Evolutionary conservation across 805 yeast species (phyloP).

Genomic region (Wickerhamiella siamensis): DNA sequence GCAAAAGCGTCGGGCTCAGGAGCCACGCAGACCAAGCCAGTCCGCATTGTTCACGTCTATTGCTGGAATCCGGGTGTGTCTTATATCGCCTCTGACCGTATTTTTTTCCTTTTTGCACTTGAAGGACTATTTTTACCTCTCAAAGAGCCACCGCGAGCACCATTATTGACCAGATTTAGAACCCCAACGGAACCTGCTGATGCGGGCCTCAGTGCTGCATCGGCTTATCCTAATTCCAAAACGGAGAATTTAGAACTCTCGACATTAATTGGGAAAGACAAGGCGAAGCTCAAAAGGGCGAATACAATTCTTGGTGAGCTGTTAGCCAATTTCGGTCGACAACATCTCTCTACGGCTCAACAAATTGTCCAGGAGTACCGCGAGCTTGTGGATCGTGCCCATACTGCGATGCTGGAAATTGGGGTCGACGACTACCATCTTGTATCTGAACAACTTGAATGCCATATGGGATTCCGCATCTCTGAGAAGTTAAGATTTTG

Average conservation of each 20-base stretch:
- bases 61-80: slow-evolving; percentile 9
- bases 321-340: neutral
- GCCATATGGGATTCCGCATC: slow-evolving; percentile 4
- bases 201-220: neutral
- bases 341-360: neutral
- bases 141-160: neutral
- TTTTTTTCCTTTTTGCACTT: slow-evolving; percentile 3
- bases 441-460: slow-evolving; percentile 7
- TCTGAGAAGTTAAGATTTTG: neutral
- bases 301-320: slow-evolving; percentile 7
- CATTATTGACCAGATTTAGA: neutral
- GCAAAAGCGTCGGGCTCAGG: neutral
- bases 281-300: slow-evolving; percentile 4
- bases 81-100: slow-evolving; percentile 6
- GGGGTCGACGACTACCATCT: slow-evolving; percentile 2
- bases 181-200: neutral
- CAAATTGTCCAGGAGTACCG: slow-evolving; percentile 13
- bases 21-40: neutral
- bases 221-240: too few species aligned
- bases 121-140: slow-evolving; percentile 3
- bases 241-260: slow-evolving; percentile 3
- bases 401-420: neutral
- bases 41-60: neutral
- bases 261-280: slow-evolving; percentile 7
- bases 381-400: slow-evolving; percentile 3